Evolutionary conservation across 2,329 filamentous ascomycete genomes (phyloP).

Genomic region (Epichloe coenophiala): DNA sequence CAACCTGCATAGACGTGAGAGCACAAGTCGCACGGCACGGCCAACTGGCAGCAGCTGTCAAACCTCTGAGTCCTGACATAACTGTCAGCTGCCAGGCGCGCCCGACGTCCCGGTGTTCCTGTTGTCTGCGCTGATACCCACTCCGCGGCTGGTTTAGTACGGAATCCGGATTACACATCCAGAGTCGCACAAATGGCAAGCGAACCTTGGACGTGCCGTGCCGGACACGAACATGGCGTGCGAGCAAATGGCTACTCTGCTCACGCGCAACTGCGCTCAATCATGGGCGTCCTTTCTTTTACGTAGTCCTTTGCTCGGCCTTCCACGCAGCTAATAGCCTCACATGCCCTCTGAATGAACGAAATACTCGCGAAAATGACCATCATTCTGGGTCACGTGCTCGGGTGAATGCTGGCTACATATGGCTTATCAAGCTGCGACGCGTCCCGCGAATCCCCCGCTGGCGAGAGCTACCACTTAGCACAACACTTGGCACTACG

Average conservation of each 20-base stretch:
- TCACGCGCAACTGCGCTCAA: neutral
- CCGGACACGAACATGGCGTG: neutral
- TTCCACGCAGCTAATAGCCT: neutral
- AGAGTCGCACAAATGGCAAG: neutral
- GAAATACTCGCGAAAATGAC: neutral
- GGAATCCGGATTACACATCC: neutral
- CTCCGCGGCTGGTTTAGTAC: neutral
- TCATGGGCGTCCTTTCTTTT: no score
- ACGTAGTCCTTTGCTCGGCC: neutral
- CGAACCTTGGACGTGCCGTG: neutral
- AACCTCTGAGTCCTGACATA: neutral
- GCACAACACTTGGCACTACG: neutral
- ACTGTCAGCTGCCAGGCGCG: neutral
- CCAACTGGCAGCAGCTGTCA: constrained; percentile 2
- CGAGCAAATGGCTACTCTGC: neutral
- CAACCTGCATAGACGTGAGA: neutral
- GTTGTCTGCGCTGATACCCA: neutral
- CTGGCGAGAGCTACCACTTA: neutral
- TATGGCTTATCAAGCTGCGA: neutral
- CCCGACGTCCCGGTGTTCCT: neutral
- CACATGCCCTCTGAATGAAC: neutral
- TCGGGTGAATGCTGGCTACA: neutral
- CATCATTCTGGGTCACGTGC: neutral
- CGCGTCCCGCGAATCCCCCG: neutral
- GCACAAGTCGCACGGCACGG: neutral